A percentile compares a stretch with the other conserved stretches of the same genome.
phyloP scores from a whole-genome alignment of 345 rosid genomes.

The Mercurialis annua region DNA sequence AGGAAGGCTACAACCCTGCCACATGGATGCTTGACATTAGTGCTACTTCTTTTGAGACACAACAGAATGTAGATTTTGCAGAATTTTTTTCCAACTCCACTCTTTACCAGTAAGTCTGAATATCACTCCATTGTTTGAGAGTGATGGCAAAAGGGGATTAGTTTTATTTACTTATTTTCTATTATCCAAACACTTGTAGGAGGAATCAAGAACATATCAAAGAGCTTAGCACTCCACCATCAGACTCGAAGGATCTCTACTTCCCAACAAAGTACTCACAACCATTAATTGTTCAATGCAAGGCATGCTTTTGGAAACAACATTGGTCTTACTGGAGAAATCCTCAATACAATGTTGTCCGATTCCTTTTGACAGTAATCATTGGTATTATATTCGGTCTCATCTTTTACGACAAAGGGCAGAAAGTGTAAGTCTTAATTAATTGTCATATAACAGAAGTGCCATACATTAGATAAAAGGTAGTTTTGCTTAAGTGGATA shows the following conservation, averaged over 20 bases:
- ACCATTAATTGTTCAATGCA: slow-evolving; percentile 18
- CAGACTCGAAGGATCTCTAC: slow-evolving; percentile 27
- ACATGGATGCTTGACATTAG: slow-evolving; percentile 95
- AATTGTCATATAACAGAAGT: not conserved
- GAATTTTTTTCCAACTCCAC: slow-evolving; percentile 58
- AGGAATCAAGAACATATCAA: slow-evolving; percentile 28
- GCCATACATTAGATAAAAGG: too few species aligned
- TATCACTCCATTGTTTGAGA: not conserved
- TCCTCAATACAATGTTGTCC: slow-evolving; percentile 28
- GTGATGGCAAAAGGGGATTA: not conserved
- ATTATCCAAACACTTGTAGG: slow-evolving; percentile 20
- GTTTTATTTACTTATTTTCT: not conserved
- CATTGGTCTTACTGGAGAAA: slow-evolving; percentile 34
- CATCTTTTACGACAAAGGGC: slow-evolving; percentile 28
- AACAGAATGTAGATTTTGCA: slow-evolving; percentile 61
- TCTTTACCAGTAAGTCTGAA: slow-evolving; percentile 52
- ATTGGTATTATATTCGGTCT: slow-evolving; percentile 29
- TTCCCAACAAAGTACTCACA: slow-evolving; percentile 25
- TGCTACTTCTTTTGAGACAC: slow-evolving; percentile 58
- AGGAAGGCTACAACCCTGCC: slow-evolving; percentile 77
- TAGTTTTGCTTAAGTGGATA: not conserved
- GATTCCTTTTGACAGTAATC: slow-evolving; percentile 16
- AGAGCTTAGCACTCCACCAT: slow-evolving; percentile 22
- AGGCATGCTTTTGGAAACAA: slow-evolving; percentile 34
- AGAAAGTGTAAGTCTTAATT: slow-evolving; percentile 20